Conservation (phyloP, 257 asterid species). For the Solanum virginianum region DNA sequence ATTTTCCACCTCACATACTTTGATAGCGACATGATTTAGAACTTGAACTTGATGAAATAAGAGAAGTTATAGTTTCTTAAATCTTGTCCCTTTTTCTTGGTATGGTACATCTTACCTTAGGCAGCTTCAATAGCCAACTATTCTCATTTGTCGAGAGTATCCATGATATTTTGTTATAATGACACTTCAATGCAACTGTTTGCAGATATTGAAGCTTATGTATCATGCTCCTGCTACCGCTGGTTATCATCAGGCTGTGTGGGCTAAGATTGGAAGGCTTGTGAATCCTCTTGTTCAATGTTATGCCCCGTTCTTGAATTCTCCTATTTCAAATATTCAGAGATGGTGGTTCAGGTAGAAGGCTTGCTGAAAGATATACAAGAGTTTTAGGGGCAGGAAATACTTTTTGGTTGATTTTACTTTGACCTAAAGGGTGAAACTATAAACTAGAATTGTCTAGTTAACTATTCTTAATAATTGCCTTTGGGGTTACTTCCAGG, state of each 20-base stretch:
- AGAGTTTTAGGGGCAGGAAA: not conserved
- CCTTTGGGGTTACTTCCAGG: not conserved
- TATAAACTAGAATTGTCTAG: not conserved
- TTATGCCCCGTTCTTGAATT: conserved; percentile 63
- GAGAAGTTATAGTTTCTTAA: not conserved
- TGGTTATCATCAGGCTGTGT: conserved; percentile 74
- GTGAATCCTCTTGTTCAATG: conserved; percentile 51
- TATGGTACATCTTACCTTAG: not conserved
- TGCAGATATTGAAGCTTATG: conserved; percentile 89
- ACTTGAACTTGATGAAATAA: not conserved
- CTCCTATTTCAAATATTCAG: conserved; percentile 61
- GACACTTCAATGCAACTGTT: not conserved
- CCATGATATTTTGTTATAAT: not conserved
- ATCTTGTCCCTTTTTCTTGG: not conserved
- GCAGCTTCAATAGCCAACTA: not conserved
- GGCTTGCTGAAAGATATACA: not conserved
- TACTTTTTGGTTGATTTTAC: not conserved
- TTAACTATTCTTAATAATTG: not conserved
- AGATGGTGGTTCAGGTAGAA: conserved; percentile 91
- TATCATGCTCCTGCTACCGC: conserved; percentile 86
- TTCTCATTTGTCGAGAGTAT: not conserved
- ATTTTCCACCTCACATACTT: not conserved
- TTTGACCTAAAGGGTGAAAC: not conserved
- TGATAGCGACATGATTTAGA: not conserved
- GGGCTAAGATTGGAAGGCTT: conserved; percentile 68